Evolutionary conservation across 2,329 filamentous ascomycete species (phyloP), one percentile per base, ranked within the genome.

Genomic region (Neophaeococcomyces aloes): DNA sequence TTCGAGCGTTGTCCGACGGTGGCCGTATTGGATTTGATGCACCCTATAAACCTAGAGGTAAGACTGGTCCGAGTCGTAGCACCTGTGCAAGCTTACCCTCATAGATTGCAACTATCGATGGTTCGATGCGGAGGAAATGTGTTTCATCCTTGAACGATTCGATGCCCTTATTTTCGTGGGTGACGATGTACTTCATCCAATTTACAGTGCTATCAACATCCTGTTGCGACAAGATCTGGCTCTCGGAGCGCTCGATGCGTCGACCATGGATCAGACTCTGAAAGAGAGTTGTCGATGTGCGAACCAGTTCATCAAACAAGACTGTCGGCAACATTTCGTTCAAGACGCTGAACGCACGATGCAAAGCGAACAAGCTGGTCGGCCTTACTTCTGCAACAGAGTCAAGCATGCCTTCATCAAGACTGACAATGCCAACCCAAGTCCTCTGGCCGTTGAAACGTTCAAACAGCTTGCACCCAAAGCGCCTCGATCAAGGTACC

Each of bases 191-290:
- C 55, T 66, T 13, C 57, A 59, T 39, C 56, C 61, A 29, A 58
- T 67, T 35, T 69, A 70, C 50, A 59, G 61, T n/a, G 65, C 62
- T 19, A 61, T 70, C 48, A 69, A 68, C 49, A 61, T 68, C 35
- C 59, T 70, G 7, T 54, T 69, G 2, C 61, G 64, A 25, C 59
- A 65, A 49, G 58, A 69, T 39, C 52, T 69, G 19, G 57, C 57
- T 7, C 51, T 56, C 6, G 66, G 67, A 7, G 60, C 62, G 6
- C 40, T 69, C 31, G 61, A 59, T 49, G 57, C 62, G 31, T 65
- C 61, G 61, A 53, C 61, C 13, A 62, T 67, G 57, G 58, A 50
- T 27, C 52, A 58, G 3, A 50, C 55, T 18, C 56, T 61, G 18
- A 50, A 54, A 13, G 48, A 54, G 3, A 48, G 47, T 11, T 69